Evolutionary conservation across 352 stramenopile species (phyloP).

Genomic region (Nothophytophthora sp.): DNA sequence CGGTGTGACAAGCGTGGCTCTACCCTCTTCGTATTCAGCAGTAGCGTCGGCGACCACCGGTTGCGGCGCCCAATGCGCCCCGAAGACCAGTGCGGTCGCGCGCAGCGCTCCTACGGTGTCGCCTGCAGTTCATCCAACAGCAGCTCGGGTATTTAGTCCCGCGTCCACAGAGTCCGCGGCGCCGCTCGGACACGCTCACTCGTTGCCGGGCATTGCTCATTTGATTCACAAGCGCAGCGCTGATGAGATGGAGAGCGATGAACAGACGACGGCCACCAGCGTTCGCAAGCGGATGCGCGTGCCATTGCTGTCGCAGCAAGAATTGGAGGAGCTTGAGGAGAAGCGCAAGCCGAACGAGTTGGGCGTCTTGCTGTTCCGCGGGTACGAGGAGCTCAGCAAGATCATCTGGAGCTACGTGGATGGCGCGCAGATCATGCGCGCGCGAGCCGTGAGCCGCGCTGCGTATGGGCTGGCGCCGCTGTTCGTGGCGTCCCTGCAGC

Average conservation of each 20-base stretch:
- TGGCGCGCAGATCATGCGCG: slow-evolving; percentile 77
- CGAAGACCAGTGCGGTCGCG: neutral
- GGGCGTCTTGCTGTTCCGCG: slow-evolving; percentile 58
- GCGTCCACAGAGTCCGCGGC: slow-evolving; percentile 3
- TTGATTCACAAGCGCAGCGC: slow-evolving; percentile 43
- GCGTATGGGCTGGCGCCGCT: slow-evolving; percentile 44
- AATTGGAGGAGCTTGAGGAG: slow-evolving; percentile 17
- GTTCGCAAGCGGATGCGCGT: slow-evolving; percentile 26
- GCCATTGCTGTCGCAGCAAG: slow-evolving; percentile 12
- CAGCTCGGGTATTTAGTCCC: slow-evolving; percentile 6
- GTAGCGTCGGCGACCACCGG: neutral
- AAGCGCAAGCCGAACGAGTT: slow-evolving; percentile 32
- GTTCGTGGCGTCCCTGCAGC: slow-evolving; percentile 72
- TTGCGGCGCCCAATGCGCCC: neutral
- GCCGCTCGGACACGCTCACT: slow-evolving; percentile 1
- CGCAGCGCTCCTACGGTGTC: slow-evolving; percentile 16
- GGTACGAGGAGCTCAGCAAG: slow-evolving; percentile 65
- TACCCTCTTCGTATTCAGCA: neutral
- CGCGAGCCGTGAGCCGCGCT: slow-evolving; percentile 50
- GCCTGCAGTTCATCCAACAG: slow-evolving; percentile 14
- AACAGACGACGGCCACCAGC: neutral
- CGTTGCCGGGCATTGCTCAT: slow-evolving; percentile 35
- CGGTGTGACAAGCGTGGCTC: neutral
- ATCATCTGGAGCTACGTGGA: slow-evolving; percentile 83
- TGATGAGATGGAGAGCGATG: slow-evolving; percentile 30